These are phyloP conservation scores for Boletus reticuloceps DNA, from an alignment of 768 basidiomycete species.

Conservation along the genomic window DNA sequence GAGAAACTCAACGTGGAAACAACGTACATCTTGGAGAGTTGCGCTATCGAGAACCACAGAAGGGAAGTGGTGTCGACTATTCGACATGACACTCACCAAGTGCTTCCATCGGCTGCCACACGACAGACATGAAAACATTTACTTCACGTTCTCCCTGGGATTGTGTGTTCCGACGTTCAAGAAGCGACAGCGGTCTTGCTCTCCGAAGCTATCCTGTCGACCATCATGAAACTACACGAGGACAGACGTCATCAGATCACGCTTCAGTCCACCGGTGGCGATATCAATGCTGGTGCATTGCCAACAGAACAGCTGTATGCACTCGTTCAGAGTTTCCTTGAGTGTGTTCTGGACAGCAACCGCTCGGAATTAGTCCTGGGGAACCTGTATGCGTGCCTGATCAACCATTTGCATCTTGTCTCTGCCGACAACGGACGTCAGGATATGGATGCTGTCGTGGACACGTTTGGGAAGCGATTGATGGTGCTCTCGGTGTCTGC, in stretches of 20 bases:
- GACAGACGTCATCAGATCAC: constrained; percentile 65
- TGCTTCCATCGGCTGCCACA: no score
- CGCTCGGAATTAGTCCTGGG: constrained; percentile 86
- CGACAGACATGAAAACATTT: no score
- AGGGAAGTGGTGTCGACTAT: no score
- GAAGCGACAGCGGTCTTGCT: no score
- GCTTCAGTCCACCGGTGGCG: constrained; percentile 62
- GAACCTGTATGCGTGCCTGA: constrained; percentile 88
- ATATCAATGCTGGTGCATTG: constrained; percentile 61
- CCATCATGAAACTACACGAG: no score
- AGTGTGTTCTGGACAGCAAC: constrained; percentile 72
- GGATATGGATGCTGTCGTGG: constrained; percentile 12
- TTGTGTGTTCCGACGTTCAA: no score
- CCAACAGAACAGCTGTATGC: constrained; percentile 78
- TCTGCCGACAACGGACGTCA: constrained; percentile 18
- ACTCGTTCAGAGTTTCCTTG: constrained; percentile 71
- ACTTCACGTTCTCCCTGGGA: no score
- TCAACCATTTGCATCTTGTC: constrained; percentile 84
- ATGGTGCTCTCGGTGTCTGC: constrained; percentile 35
- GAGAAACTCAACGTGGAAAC: no score
- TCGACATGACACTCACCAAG: no score
- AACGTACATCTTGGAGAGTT: no score
- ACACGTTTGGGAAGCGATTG: constrained; percentile 24
- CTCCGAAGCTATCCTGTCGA: no score
- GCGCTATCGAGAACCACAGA: no score